A percentile compares a stretch with the other conserved stretches of the same genome.
These are phyloP conservation scores for Entomortierella parvispora DNA, from an alignment of 192 early-diverging fungal species.

Conservation along the genomic window DNA sequence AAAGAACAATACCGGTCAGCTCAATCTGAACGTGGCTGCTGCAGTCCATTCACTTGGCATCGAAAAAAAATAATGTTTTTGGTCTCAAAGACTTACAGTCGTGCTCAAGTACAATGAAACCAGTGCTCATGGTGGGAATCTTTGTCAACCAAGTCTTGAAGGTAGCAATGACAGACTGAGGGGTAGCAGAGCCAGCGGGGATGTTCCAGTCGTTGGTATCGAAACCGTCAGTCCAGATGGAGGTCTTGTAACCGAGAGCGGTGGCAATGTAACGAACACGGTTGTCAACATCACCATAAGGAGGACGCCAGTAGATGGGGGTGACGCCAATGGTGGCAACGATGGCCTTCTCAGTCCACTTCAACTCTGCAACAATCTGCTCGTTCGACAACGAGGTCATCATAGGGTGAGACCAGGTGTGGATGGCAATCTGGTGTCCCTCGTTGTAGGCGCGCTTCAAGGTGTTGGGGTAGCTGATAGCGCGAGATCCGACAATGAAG, in stretches of 20 bases:
- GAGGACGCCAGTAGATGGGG: constrained; percentile 53
- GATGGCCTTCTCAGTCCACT: constrained; percentile 27
- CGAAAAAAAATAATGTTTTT: too few relatives aligned
- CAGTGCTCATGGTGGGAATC: constrained; percentile 35
- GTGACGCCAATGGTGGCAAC: constrained; percentile 54
- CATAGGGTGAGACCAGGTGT: constrained; percentile 67
- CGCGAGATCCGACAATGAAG: constrained; percentile 57
- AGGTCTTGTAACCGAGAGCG: constrained; percentile 45
- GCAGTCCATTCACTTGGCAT: too few relatives aligned
- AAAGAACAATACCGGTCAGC: too few relatives aligned
- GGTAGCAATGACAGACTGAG: background rate
- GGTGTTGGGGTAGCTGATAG: constrained; percentile 38
- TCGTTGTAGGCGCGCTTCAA: constrained; percentile 36
- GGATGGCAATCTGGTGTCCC: constrained; percentile 62
- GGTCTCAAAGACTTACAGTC: constrained; percentile 49
- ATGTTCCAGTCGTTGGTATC: constrained; percentile 52
- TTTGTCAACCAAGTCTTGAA: constrained; percentile 45
- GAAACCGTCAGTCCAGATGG: constrained; percentile 53
- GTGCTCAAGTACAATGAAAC: constrained; percentile 56
- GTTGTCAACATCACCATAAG: constrained; percentile 47
- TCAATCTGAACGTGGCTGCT: too few relatives aligned
- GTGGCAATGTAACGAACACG: constrained; percentile 52
- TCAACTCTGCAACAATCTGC: constrained; percentile 62
- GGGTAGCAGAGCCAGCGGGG: background rate
- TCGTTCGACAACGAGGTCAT: constrained; percentile 54